These are phyloP conservation scores for Chytriomyces sp. DNA, from an alignment of 192 early-diverging fungal genomes.

Conservation along the genomic window DNA sequence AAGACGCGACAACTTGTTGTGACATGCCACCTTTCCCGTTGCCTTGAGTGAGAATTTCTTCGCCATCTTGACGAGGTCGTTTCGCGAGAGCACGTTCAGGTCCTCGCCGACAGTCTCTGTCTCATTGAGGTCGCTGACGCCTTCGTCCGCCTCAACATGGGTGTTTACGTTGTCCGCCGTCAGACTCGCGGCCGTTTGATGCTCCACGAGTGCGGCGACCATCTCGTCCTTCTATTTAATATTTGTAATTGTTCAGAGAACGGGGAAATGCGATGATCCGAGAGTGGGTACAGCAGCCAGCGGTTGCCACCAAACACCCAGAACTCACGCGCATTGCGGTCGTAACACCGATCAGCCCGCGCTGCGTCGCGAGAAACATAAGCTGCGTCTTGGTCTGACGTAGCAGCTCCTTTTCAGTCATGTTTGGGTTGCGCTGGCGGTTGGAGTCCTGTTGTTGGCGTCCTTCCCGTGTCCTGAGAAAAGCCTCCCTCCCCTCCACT, in stretches of 20 bases:
- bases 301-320: not conserved
- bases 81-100: not conserved
- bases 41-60: not conserved
- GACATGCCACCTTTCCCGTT: constrained; percentile 7
- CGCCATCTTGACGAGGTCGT: constrained; percentile 6
- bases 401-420: not conserved
- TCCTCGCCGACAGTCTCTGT: not conserved
- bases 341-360: not conserved
- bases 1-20: too few species aligned
- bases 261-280: too few species aligned
- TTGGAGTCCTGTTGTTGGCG: too few species aligned
- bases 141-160: not conserved
- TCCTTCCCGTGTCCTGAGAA: too few species aligned
- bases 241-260: too few species aligned
- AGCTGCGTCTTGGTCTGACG: constrained; percentile 11
- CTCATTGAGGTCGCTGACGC: not conserved
- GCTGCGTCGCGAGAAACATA: not conserved
- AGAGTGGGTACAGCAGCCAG: not conserved
- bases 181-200: not conserved
- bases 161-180: not conserved
- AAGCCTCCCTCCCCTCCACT: too few species aligned
- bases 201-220: not conserved
- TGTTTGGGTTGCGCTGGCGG: not conserved
- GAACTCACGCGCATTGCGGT: not conserved
- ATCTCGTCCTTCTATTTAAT: constrained; percentile 15